Evolutionary conservation across 2,329 filamentous ascomycete species (phyloP).

Genomic region (Fusarium aywerte): DNA sequence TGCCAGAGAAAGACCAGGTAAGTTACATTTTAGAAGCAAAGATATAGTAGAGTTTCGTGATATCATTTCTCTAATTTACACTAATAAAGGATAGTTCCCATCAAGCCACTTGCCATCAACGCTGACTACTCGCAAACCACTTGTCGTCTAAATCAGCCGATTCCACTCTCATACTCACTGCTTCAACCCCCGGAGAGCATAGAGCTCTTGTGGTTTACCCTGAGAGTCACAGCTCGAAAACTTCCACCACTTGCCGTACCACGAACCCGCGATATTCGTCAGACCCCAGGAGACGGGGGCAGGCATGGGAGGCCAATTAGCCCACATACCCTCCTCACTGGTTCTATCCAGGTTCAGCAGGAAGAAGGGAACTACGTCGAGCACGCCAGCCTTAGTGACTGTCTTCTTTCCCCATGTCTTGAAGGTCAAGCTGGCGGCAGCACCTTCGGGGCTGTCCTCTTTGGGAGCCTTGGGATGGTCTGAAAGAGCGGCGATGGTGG

Average conservation of each 20-base stretch:
- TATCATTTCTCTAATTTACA: neutral
- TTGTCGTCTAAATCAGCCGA: neutral
- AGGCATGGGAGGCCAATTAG: conserved; percentile 73
- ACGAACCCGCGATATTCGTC: conserved; percentile 67
- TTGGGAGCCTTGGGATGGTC: conserved; percentile 62
- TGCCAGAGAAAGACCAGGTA: too few relatives aligned
- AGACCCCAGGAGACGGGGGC: conserved; percentile 68
- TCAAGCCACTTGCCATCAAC: conserved; percentile 3
- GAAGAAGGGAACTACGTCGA: conserved; percentile 73
- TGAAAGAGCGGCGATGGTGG: conserved; percentile 61
- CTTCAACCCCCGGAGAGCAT: conserved; percentile 54
- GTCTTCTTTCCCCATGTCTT: conserved; percentile 72
- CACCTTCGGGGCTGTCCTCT: conserved; percentile 57
- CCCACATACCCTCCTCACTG: conserved; percentile 68
- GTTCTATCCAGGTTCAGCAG: conserved; percentile 70
- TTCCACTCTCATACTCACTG: neutral
- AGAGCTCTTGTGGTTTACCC: conserved; percentile 64
- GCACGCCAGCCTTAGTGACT: conserved; percentile 68
- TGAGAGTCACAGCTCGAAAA: conserved; percentile 70
- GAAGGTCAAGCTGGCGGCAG: conserved; percentile 61
- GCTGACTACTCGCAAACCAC: neutral
- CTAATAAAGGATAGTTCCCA: conserved; percentile 2
- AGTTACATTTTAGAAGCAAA: neutral
- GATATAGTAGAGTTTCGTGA: too few relatives aligned
- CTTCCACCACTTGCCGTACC: conserved; percentile 69